Conservation (phyloP, 169 alveolate species). For the Plasmodium knowlesi region DNA sequence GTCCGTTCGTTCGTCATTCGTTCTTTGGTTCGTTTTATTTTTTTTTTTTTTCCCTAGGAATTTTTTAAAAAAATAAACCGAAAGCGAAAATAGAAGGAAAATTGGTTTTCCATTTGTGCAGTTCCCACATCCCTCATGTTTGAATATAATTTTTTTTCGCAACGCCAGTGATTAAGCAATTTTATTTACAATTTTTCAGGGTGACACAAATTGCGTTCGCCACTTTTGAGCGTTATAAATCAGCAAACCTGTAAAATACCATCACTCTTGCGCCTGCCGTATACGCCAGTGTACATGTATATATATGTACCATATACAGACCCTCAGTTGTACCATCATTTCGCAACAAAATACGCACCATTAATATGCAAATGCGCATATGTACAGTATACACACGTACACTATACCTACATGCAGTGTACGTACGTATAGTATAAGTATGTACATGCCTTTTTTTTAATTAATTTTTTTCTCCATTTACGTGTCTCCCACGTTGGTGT, state of each 20-base stretch:
- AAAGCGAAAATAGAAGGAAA: constrained; percentile 7
- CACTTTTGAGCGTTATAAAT: constrained; percentile 2
- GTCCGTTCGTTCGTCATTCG: not conserved
- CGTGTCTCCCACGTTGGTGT: not conserved
- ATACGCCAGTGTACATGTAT: not conserved
- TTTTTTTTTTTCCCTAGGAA: constrained; percentile 7
- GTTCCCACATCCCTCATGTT: not conserved
- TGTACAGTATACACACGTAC: not conserved
- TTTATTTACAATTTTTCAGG: not conserved
- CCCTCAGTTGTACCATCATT: not conserved
- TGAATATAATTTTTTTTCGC: not conserved
- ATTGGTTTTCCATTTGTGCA: constrained; percentile 6
- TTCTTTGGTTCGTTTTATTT: not conserved
- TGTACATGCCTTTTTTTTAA: not conserved
- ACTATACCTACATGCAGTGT: not conserved
- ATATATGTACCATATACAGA: not conserved
- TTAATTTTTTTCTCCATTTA: not conserved
- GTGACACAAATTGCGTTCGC: constrained; percentile 28
- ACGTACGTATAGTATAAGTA: not conserved
- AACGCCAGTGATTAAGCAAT: constrained; percentile 21
- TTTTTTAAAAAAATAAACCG: not conserved
- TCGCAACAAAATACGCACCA: not conserved
- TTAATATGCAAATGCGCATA: not conserved
- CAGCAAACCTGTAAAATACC: not conserved
- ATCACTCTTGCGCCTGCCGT: not conserved